These are phyloP conservation scores for Leptosphaerulina australis DNA, from an alignment of 2,329 filamentous ascomycete species.

Conservation along the genomic window DNA sequence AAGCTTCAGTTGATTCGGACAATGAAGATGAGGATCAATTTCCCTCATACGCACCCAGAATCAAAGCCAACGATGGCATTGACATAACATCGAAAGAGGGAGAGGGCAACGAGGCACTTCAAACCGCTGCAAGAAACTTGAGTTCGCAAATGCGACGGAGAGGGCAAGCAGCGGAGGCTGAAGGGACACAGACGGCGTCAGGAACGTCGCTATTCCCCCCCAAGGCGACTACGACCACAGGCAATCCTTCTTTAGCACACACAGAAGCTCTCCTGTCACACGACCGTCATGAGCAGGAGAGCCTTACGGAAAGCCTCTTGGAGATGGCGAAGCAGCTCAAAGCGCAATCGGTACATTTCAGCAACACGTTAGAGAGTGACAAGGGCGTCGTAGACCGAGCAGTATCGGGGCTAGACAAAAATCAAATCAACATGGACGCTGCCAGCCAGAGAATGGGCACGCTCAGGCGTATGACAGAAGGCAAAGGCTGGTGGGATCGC, in stretches of 20 bases:
- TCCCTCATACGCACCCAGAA: slow-evolving; percentile 51
- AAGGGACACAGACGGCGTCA: slow-evolving; percentile 35
- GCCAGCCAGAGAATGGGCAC: slow-evolving; percentile 79
- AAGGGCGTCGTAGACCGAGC: slow-evolving; percentile 75
- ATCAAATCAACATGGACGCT: slow-evolving; percentile 74
- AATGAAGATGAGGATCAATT: slow-evolving; percentile 53
- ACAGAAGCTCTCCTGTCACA: slow-evolving; percentile 74
- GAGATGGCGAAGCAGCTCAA: slow-evolving; percentile 80
- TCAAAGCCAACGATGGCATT: slow-evolving; percentile 40
- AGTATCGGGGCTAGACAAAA: slow-evolving; percentile 76
- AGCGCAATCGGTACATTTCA: slow-evolving; percentile 73
- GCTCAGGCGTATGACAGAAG: slow-evolving; percentile 81
- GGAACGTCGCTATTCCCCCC: slow-evolving; percentile 52
- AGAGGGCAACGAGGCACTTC: slow-evolving; percentile 42
- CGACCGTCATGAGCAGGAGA: slow-evolving; percentile 81
- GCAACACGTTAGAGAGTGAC: slow-evolving; percentile 72
- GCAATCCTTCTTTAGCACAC: slow-evolving; percentile 36
- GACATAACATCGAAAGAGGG: slow-evolving; percentile 37
- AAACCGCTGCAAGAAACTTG: slow-evolving; percentile 43
- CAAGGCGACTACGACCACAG: slow-evolving; percentile 34
- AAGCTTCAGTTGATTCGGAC: slow-evolving; percentile 46
- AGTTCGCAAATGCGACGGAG: slow-evolving; percentile 44
- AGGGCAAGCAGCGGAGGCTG: slow-evolving; percentile 28
- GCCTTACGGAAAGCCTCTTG: slow-evolving; percentile 80
- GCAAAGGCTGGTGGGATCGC: slow-evolving; percentile 83